Percentiles rank a stretch among this genome's conserved stretches.
These are phyloP conservation scores for Lactarius akahatsu DNA, from an alignment of 768 basidiomycete species.

Conservation along the genomic window DNA sequence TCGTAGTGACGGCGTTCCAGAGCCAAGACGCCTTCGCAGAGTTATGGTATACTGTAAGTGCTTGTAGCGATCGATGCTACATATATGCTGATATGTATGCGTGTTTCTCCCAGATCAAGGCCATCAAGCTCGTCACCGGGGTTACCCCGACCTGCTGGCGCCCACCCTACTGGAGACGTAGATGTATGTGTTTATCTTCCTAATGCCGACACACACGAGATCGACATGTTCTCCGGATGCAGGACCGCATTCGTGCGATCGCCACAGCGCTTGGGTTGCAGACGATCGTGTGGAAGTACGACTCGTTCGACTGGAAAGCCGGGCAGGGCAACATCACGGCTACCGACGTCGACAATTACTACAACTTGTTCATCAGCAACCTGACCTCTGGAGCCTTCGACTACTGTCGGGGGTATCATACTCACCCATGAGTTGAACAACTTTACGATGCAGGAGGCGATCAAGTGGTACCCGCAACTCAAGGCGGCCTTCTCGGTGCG, in stretches of 20 bases:
- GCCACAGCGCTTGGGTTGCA: slow-evolving; percentile 65
- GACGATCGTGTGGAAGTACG: slow-evolving; percentile 72
- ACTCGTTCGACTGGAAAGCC: slow-evolving; percentile 66
- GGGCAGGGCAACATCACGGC: slow-evolving; percentile 17
- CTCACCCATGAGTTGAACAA: slow-evolving; percentile 61
- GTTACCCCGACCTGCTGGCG: slow-evolving; percentile 61
- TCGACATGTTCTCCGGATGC: background rate
- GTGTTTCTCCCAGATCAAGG: slow-evolving; percentile 41
- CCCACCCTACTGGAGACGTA: slow-evolving; percentile 64
- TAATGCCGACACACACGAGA: background rate
- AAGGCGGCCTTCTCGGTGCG: slow-evolving; percentile 47
- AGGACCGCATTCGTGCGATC: slow-evolving; percentile 70
- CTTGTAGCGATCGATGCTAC: background rate
- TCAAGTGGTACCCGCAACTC: slow-evolving; percentile 49
- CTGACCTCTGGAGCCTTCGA: slow-evolving; percentile 19
- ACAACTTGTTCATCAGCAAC: slow-evolving; percentile 23
- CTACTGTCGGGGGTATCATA: slow-evolving; percentile 47
- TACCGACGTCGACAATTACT: slow-evolving; percentile 19
- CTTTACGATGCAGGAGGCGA: slow-evolving; percentile 59
- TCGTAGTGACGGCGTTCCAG: slow-evolving; percentile 54
- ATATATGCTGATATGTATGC: background rate
- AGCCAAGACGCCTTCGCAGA: slow-evolving; percentile 75
- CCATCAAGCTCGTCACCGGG: slow-evolving; percentile 54
- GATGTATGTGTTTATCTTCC: slow-evolving; percentile 38
- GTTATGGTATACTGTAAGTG: slow-evolving; percentile 63